Evolutionary conservation across 352 stramenopile genomes (phyloP), one percentile per base, ranked within the genome.

Genomic region (Phytophthora podocarpi): DNA sequence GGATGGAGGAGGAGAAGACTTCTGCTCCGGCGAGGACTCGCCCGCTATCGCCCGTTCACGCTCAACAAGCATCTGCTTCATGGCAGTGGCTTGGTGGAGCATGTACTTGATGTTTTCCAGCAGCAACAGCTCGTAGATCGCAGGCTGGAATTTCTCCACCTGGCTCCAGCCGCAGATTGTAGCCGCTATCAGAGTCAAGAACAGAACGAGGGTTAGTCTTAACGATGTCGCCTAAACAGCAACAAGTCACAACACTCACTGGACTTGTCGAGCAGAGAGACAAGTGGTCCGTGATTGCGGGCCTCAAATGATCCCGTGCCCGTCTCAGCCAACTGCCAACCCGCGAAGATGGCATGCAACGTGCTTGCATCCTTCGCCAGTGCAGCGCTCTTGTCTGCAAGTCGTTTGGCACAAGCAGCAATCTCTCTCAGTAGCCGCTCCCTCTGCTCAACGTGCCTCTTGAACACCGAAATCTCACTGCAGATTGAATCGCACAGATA

Each of bases 21-120:
- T 67, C 20, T 34, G 49, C 13, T 73, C 53, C 16, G 49, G 43
- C 2, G 36, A 45, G 20, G 70, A 42, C 28, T 54, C 61, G 32
- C 55, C 37, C 20, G 72, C 43, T 15, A 78, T n/a, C 0, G 73
- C 64, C 0, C 73, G 57, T 13, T 89, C 80, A 21, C 80, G 80
- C 21, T 78, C 64, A 2, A 41, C 24, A 1, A 90, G 60, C 28
- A 92, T 51, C n/a, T 89, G 80, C 55, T 85, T 87, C 55, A 92
- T 74, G 35, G 74, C 80, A 9, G 62, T 75, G 24, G 72, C 61
- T 59, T 92, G 82, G 26, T 74, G 67, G 5, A 75, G 67, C 48
- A 92, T 57, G 53, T 90, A 92, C 49, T 84, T 85, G 59, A 87
- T 46, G 39, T 72, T 76, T 56, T 89, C 83, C 36, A 90, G 73